A percentile compares a stretch with the other conserved stretches of the same genome.
phyloP scores from a whole-genome alignment of 169 alveolate genomes.

The Cryptosporidium ryanae region DNA sequence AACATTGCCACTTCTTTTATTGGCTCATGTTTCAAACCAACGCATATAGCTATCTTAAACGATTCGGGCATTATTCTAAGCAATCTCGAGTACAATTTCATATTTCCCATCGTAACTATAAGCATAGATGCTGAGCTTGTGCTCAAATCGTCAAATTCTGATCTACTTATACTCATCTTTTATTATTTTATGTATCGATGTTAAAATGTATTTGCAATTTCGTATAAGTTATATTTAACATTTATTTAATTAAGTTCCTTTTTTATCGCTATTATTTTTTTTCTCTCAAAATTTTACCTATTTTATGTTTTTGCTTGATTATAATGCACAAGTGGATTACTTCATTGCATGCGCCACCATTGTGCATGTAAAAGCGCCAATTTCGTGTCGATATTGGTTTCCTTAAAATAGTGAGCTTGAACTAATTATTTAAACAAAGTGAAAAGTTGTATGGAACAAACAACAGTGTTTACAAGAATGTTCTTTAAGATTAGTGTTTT shows the following conservation, averaged over 20 bases:
- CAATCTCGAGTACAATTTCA: constrained; percentile 40
- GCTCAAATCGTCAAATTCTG: constrained; percentile 33
- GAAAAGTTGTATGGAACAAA: no score
- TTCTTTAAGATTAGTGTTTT: no score
- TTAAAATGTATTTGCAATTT: background rate
- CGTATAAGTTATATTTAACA: background rate
- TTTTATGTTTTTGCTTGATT: background rate
- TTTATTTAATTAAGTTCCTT: no score
- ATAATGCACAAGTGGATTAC: constrained; percentile 65
- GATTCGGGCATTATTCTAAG: constrained; percentile 32
- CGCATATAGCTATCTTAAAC: constrained; percentile 45
- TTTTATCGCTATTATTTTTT: no score
- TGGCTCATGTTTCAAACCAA: constrained; percentile 68
- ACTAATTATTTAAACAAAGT: no score
- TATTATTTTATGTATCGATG: background rate
- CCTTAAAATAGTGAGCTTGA: no score
- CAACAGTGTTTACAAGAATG: no score
- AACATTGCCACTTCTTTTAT: constrained; percentile 31
- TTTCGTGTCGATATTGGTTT: constrained; percentile 3
- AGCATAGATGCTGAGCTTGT: constrained; percentile 60
- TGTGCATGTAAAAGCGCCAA: constrained; percentile 48
- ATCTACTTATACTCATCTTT: background rate
- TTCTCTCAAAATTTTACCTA: background rate
- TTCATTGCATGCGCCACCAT: constrained; percentile 46
- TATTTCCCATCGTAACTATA: constrained; percentile 33